Percentiles rank a stretch among this genome's conserved stretches.
Evolutionary conservation across 73 alveolate species (phyloP).

Genomic region (Blepharisma stoltei): DNA sequence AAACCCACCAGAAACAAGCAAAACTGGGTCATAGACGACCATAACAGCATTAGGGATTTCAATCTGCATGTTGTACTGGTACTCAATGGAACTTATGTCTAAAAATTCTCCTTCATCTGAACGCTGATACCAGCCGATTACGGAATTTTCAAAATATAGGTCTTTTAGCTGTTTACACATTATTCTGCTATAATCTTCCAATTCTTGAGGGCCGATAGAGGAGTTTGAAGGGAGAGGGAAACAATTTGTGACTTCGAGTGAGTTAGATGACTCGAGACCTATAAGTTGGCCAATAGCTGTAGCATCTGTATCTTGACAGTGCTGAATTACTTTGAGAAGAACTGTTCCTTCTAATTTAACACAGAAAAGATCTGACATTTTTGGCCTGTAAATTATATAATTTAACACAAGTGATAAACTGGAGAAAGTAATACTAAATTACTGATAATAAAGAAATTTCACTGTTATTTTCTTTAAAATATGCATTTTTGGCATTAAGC

Average conservation of each 20-base stretch:
- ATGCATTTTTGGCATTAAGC: too few species aligned
- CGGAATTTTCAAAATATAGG: constrained; percentile 7
- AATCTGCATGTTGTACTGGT: constrained; percentile 1
- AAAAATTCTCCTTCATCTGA: neutral
- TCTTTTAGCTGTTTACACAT: constrained; percentile 2
- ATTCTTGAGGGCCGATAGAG: neutral
- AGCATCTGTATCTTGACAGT: constrained; percentile 11
- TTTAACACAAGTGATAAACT: too few species aligned
- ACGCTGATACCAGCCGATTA: neutral
- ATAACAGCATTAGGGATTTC: neutral
- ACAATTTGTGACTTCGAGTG: neutral
- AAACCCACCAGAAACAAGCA: neutral
- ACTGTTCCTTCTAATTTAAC: constrained; percentile 15
- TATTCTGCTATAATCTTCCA: neutral
- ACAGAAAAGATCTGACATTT: constrained; percentile 22
- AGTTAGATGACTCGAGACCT: neutral
- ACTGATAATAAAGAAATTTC: too few species aligned
- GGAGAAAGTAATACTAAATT: too few species aligned
- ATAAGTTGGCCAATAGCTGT: neutral
- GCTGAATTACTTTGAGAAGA: constrained; percentile 10
- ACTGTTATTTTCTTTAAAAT: too few species aligned
- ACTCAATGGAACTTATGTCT: neutral
- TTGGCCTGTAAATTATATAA: neutral
- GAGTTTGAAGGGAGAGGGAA: neutral
- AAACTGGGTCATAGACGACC: constrained; percentile 16